Conservation (phyloP, 371 early-diverging fungal genomes). For the Rhizopus arrhizus region DNA sequence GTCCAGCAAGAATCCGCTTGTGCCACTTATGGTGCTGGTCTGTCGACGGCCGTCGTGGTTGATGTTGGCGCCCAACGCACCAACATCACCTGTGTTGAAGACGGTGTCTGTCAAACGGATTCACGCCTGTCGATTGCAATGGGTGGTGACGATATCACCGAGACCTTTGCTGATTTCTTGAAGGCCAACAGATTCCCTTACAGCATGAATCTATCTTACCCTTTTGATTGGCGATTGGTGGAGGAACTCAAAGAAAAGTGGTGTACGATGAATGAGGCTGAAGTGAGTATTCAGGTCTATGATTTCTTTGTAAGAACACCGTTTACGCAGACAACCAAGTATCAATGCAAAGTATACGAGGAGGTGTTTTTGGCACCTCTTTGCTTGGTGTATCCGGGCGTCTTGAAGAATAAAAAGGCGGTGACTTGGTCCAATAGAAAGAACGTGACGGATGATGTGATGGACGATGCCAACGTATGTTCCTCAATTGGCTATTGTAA, state of each 20-base stretch:
- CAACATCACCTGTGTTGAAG: conserved; percentile 82
- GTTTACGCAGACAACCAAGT: conserved; percentile 67
- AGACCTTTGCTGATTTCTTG: conserved; percentile 69
- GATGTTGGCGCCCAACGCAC: conserved; percentile 92
- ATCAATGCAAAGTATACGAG: conserved; percentile 84
- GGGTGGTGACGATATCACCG: conserved; percentile 88
- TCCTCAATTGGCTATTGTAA: not conserved
- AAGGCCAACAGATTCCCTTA: conserved; percentile 77
- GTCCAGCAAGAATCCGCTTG: conserved; percentile 81
- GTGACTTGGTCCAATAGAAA: conserved; percentile 17
- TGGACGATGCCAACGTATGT: conserved; percentile 40
- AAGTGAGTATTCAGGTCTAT: conserved; percentile 79
- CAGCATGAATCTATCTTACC: conserved; percentile 57
- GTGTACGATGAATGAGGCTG: conserved; percentile 82
- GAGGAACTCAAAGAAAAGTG: conserved; percentile 78
- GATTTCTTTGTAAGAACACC: conserved; percentile 82
- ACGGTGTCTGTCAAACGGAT: conserved; percentile 76
- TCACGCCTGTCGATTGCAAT: conserved; percentile 57
- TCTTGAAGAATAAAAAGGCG: conserved; percentile 34
- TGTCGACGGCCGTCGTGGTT: conserved; percentile 84
- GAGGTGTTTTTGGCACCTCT: conserved; percentile 81
- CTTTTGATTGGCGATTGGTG: conserved; percentile 71
- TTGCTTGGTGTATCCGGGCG: conserved; percentile 64
- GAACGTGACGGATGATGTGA: conserved; percentile 40
- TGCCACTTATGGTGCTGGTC: conserved; percentile 88